Base-by-base conservation (phyloP, 1,284 basidiomycete species). In the Cryptococcus sp. region DNA sequence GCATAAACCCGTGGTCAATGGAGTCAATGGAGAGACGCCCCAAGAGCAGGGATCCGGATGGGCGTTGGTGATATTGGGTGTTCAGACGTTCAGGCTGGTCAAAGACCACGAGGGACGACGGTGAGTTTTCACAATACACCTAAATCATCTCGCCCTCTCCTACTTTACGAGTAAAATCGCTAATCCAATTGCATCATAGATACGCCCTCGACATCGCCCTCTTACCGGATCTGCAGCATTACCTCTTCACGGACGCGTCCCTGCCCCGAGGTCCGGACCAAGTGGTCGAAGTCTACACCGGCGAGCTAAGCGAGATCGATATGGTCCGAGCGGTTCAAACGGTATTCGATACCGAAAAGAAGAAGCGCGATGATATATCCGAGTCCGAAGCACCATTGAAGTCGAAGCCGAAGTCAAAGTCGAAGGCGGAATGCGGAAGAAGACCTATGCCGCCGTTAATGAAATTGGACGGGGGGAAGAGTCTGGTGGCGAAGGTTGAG, bases 181-280 rank as follows among this genome's bases (percentile, higher is more conserved):
- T 22, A 22, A 52, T 16, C 4, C 19, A 40, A 17, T 44, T 54
- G 35, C 41, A 16, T 17, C n/a, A 16, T 42, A 66, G 61, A 52
- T 66, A 68, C 50, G 69, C 67, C 4, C 47, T 74, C 25, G 67
- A 68, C 51, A 44, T 68, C 17, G 51, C 51, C 7, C 59, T 71
- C 5, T 50, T 58, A 5, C 54, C 56, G n/a, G 46, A 55, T 27
- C 22, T 53, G 20, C 47, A 55, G 13, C 67, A 65, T 44, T 71
- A 66, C 58, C 64, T 74, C 31, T 49, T 74, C 35, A 53, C 66
- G 41, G 71, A 72, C 50, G 61, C 65, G 3, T 27, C 23, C 25
- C 59, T 55, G 7, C 56, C 56, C 16, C 45, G 48, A 44, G 60
- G 60, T 48, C 40, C 57, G 40, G 22, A 60, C 49, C 8, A 35